Conservation (phyloP, 345 rosid genomes). For the Heritiera fomes region DNA sequence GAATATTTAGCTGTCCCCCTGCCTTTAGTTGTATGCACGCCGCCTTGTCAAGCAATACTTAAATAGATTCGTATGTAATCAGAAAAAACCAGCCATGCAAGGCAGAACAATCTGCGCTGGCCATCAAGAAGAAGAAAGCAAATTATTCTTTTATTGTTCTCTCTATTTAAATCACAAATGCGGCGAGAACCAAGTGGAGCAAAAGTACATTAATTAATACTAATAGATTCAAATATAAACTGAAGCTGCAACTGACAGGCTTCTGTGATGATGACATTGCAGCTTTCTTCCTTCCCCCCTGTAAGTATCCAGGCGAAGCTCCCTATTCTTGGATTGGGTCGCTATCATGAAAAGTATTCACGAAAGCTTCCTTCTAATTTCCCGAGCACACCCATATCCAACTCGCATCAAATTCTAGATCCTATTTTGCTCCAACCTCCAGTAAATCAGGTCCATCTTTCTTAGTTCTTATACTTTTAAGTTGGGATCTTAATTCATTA, state of each 20-base stretch:
- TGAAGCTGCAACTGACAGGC: neutral
- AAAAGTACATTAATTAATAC: neutral
- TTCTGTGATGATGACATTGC: constrained; percentile 32
- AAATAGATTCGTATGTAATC: neutral
- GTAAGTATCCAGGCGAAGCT: constrained; percentile 26
- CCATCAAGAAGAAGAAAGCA: constrained; percentile 39
- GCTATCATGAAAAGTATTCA: constrained; percentile 16
- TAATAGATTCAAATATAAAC: neutral
- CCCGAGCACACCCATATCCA: constrained; percentile 25
- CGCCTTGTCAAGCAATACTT: constrained; percentile 1
- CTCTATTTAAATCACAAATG: constrained; percentile 29
- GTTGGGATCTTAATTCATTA: neutral
- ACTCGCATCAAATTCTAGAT: constrained; percentile 32
- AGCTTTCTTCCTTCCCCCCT: constrained; percentile 18
- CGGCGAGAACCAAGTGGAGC: neutral
- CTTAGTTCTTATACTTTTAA: neutral
- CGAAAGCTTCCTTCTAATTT: constrained; percentile 24
- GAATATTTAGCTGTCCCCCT: constrained; percentile 12
- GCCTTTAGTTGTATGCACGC: neutral
- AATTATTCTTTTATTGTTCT: constrained; percentile 37
- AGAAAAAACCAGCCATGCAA: constrained; percentile 24
- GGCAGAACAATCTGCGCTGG: constrained; percentile 15
- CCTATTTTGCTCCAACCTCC: constrained; percentile 36
- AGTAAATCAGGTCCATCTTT: constrained; percentile 46
- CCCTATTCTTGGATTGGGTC: constrained; percentile 19